A percentile compares a stretch with the other conserved stretches of the same genome.
These are phyloP conservation scores for Lithohypha guttulata DNA, from an alignment of 2,329 filamentous ascomycete genomes.

Conservation along the genomic window DNA sequence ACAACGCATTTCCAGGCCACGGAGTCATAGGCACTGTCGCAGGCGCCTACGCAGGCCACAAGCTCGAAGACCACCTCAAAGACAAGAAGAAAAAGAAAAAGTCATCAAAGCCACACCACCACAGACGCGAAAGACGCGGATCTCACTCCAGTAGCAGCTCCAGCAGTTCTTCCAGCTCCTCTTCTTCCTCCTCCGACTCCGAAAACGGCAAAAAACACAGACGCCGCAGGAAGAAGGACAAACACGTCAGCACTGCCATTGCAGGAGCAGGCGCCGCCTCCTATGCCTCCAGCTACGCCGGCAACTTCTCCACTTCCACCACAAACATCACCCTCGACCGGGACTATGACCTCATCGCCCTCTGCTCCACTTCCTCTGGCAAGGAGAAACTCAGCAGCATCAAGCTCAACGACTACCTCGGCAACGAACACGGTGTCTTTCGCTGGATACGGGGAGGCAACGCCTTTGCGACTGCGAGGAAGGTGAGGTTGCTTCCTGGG, in stretches of 20 bases:
- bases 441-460: conserved; percentile 29
- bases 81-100: conserved; percentile 27
- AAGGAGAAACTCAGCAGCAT: conserved; percentile 25
- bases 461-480: conserved; percentile 26
- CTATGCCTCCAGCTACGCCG: conserved; percentile 16
- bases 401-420: conserved; percentile 29
- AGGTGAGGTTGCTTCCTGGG: conserved; percentile 15
- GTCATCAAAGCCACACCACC: conserved; percentile 10
- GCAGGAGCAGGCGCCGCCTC: conserved; percentile 9
- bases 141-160: conserved; percentile 10
- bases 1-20: no score
- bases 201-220: conserved; percentile 13
- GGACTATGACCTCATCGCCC: conserved; percentile 28
- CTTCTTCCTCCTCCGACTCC: conserved; percentile 15
- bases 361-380: conserved; percentile 26
- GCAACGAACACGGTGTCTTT: conserved; percentile 29
- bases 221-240: conserved; percentile 14
- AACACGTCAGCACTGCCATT: conserved; percentile 10
- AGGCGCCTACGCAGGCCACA: conserved; percentile 37
- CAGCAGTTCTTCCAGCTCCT: conserved; percentile 14
- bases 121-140: conserved; percentile 8
- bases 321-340: conserved; percentile 28
- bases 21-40: conserved; percentile 39
- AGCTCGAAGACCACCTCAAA: conserved; percentile 33
- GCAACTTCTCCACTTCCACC: conserved; percentile 30